Evolutionary conservation across 1,139 yeast genomes (phyloP).

Genomic region (Suhomyces terraborum): DNA sequence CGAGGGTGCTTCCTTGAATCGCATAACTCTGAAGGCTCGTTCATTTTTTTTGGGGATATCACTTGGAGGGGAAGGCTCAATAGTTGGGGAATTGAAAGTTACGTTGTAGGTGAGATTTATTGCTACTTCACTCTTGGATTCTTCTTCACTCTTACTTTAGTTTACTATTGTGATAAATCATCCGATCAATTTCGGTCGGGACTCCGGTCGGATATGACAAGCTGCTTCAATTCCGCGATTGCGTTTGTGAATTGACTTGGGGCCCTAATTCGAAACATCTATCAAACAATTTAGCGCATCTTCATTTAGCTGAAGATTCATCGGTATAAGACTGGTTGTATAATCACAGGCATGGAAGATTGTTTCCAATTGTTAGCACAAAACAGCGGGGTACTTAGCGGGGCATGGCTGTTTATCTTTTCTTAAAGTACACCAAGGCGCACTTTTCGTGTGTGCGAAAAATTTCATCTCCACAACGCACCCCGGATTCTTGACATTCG

Average conservation of each 20-base stretch:
- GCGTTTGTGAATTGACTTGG: not conserved
- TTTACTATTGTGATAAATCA: not conserved
- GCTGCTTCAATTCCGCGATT: not conserved
- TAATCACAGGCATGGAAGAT: not conserved
- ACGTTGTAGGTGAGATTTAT: not conserved
- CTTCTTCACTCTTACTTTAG: too few relatives aligned
- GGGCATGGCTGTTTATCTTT: constrained; percentile 5
- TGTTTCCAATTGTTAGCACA: not conserved
- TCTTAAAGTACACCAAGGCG: not conserved
- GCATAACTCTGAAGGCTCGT: not conserved
- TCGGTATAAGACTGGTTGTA: not conserved
- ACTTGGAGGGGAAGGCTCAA: constrained; percentile 5
- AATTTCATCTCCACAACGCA: constrained; percentile 3
- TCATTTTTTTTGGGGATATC: constrained; percentile 5
- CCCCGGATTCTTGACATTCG: constrained; percentile 2
- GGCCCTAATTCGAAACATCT: not conserved
- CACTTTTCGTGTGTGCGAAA: not conserved
- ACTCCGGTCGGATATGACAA: constrained; percentile 1
- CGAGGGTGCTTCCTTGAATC: constrained; percentile 1
- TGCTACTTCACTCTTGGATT: too few relatives aligned
- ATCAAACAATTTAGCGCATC: not conserved
- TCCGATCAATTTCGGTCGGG: constrained; percentile 4
- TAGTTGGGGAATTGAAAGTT: not conserved
- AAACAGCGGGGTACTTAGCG: constrained; percentile 7
- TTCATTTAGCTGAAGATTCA: not conserved